Evolutionary conservation across 2,329 filamentous ascomycete species (phyloP).

Genomic region (Clarireedia monteithiana): DNA sequence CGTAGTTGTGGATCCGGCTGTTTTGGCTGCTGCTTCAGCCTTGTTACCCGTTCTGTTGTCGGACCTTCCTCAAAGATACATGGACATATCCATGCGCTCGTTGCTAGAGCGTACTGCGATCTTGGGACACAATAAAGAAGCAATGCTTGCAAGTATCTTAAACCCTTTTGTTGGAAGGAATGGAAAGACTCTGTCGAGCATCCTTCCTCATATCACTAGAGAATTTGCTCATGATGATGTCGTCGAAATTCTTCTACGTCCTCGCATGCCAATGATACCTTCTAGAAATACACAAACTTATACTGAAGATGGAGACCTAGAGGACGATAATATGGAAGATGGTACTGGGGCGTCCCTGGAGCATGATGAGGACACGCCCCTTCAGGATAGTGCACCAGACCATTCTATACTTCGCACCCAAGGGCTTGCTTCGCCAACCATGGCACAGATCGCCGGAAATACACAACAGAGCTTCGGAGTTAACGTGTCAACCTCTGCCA

Average conservation of each 20-base stretch:
- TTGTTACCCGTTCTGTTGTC: conserved; percentile 58
- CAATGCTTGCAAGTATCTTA: conserved; percentile 75
- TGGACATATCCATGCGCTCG: conserved; percentile 64
- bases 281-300: conserved; percentile 5
- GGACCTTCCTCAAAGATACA: conserved; percentile 54
- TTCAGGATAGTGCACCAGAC: neutral
- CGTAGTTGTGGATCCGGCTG: conserved; percentile 34
- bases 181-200: conserved; percentile 59
- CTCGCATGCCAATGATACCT: conserved; percentile 40
- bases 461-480: neutral
- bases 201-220: conserved; percentile 70
- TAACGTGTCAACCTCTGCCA: neutral
- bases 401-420: neutral
- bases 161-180: conserved; percentile 63
- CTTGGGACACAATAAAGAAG: conserved; percentile 57
- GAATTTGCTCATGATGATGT: conserved; percentile 54
- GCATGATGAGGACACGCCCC: conserved; percentile 1
- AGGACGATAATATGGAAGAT: conserved; percentile 20
- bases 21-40: conserved; percentile 47
- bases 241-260: conserved; percentile 61
- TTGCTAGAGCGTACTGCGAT: conserved; percentile 78
- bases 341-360: neutral
- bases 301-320: conserved; percentile 8
- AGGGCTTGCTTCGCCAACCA: neutral
- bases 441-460: neutral